Percentiles rank a stretch among this genome's conserved stretches.
Evolutionary conservation across 805 yeast species (phyloP).

Genomic region (Cyberlindnera euphorbiae): DNA sequence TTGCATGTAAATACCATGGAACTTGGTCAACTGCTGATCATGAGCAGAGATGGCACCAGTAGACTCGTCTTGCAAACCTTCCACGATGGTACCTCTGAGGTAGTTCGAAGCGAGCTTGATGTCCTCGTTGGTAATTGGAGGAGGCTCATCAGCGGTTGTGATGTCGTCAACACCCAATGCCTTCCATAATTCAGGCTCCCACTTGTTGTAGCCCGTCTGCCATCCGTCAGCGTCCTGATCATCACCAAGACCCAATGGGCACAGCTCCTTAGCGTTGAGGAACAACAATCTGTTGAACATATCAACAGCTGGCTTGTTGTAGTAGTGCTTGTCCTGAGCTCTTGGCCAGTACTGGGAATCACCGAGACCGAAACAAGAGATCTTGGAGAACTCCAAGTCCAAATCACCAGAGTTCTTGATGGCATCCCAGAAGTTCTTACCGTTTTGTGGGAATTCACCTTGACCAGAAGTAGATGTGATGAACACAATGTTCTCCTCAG

Average conservation of each 20-base stretch:
- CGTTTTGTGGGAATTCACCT: constrained; percentile 86
- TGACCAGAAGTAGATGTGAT: constrained; percentile 92
- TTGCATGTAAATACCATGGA: constrained; percentile 98
- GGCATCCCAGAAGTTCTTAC: constrained; percentile 67
- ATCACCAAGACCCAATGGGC: constrained; percentile 85
- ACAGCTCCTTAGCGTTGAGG: constrained; percentile 69
- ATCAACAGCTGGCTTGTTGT: constrained; percentile 86
- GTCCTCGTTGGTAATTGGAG: constrained; percentile 91
- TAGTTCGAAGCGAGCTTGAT: constrained; percentile 84
- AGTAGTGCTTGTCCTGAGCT: constrained; percentile 89
- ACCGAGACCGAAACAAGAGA: constrained; percentile 85
- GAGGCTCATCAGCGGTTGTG: constrained; percentile 84
- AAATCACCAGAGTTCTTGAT: constrained; percentile 59
- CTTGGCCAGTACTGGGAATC: constrained; percentile 98
- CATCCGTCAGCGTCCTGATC: constrained; percentile 97
- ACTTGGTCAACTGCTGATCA: constrained; percentile 92
- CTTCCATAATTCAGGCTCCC: constrained; percentile 86
- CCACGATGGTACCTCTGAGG: constrained; percentile 89
- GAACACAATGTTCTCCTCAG: constrained; percentile 46
- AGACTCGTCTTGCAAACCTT: constrained; percentile 71
- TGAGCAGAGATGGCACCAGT: constrained; percentile 90
- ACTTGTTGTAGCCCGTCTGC: constrained; percentile 81
- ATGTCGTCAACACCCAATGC: constrained; percentile 82
- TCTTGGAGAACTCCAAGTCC: constrained; percentile 63
- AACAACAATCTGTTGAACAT: constrained; percentile 57